Conservation (phyloP, 2,329 filamentous ascomycete species). For the Sclerotinia subarctica region DNA sequence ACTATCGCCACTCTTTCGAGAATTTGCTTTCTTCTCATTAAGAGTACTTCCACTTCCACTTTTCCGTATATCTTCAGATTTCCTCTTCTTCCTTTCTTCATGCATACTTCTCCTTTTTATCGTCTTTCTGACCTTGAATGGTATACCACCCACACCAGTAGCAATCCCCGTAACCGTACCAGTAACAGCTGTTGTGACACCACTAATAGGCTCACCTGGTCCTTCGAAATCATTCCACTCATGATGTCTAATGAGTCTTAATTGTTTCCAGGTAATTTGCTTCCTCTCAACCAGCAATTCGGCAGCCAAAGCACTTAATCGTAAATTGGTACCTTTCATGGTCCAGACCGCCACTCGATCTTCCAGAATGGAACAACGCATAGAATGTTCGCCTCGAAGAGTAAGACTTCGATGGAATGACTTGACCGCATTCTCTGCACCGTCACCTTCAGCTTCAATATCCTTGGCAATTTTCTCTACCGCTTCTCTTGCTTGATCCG, state of each 20-base stretch:
- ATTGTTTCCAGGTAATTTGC: conserved; percentile 59
- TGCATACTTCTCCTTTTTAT: conserved; percentile 53
- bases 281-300: conserved; percentile 60
- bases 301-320: conserved; percentile 62
- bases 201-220: conserved; percentile 69
- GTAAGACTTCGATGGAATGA: conserved; percentile 62
- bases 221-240: conserved; percentile 79
- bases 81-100: conserved; percentile 41
- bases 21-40: conserved; percentile 4
- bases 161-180: conserved; percentile 57
- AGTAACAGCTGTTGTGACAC: conserved; percentile 59
- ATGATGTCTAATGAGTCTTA: conserved; percentile 62
- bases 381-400: conserved; percentile 49
- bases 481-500: conserved; percentile 55
- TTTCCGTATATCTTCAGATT: conserved; percentile 26
- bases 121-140: conserved; percentile 57
- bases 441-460: conserved; percentile 62
- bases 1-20: not conserved
- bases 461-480: conserved; percentile 57
- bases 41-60: conserved; percentile 20
- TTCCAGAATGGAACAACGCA: conserved; percentile 64
- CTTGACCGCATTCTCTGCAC: conserved; percentile 65
- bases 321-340: conserved; percentile 57
- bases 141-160: conserved; percentile 62
- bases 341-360: conserved; percentile 65